Percentiles rank a stretch among this genome's conserved stretches.
Conservation (phyloP, 139 green algal genomes). For the Chlorella sp. region DNA sequence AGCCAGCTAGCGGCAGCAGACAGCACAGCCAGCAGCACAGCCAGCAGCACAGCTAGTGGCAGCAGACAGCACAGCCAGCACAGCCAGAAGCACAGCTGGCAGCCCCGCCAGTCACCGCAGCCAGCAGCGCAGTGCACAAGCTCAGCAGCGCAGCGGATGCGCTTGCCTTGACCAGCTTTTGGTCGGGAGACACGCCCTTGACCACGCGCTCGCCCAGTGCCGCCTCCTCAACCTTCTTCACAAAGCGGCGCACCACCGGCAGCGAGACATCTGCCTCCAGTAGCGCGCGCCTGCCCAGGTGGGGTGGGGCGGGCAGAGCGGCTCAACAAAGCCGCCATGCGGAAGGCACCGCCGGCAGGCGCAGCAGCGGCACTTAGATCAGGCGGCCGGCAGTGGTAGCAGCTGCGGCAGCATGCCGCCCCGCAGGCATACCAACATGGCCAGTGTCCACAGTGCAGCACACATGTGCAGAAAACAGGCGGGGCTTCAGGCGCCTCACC, state of each 20-base stretch:
- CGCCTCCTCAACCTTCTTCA: slow-evolving; percentile 87
- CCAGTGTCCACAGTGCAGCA: background rate
- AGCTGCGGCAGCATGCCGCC: background rate
- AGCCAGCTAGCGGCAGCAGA: no score
- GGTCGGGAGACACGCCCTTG: slow-evolving; percentile 88
- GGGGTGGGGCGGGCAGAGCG: background rate
- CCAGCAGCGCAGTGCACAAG: background rate
- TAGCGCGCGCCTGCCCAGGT: slow-evolving; percentile 73
- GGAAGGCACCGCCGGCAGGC: background rate
- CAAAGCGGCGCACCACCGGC: slow-evolving; percentile 94
- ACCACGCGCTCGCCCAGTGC: slow-evolving; percentile 87
- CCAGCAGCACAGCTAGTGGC: no score
- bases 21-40: no score
- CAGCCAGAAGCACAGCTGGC: no score
- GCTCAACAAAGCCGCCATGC: no score
- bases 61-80: no score
- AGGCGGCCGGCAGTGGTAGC: no score
- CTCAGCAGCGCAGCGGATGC: no score
- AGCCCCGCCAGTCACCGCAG: no score
- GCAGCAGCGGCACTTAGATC: background rate
- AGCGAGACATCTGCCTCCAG: slow-evolving; percentile 97
- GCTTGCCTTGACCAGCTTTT: slow-evolving; percentile 92
- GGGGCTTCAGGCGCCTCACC: slow-evolving; percentile 46
- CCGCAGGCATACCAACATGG: background rate
- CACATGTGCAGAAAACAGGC: background rate